These are phyloP conservation scores for Cerioporus squamosus DNA, from an alignment of 1,284 basidiomycete genomes.

Conservation along the genomic window DNA sequence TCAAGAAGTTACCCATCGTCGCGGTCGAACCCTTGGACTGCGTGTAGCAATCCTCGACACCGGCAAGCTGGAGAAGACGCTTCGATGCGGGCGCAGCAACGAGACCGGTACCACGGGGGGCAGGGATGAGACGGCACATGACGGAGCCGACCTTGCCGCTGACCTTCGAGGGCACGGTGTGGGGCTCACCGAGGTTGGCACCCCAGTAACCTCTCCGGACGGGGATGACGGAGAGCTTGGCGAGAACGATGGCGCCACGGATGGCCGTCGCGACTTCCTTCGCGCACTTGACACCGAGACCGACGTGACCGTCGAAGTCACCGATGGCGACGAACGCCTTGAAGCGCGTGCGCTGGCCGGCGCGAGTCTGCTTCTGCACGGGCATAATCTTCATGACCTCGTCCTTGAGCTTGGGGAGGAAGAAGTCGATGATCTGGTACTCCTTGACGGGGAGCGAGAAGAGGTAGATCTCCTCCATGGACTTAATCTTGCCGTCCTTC, in stretches of 20 bases:
- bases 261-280: constrained; percentile 99
- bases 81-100: constrained; percentile 98
- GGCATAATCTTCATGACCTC: constrained; percentile 99
- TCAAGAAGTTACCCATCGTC: constrained; percentile 99
- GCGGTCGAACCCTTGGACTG: constrained; percentile 98
- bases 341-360: constrained; percentile 99
- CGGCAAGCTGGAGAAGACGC: constrained; percentile 96
- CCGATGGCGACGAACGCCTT: constrained; percentile 99
- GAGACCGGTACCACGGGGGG: constrained; percentile 98
- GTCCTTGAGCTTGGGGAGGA: constrained; percentile 98
- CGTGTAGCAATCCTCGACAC: constrained; percentile 95
- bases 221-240: constrained; percentile 94
- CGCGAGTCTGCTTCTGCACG: constrained; percentile 99
- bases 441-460: constrained; percentile 99
- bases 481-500: constrained; percentile 99
- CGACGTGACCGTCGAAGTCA: constrained; percentile 98
- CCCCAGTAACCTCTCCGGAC: constrained; percentile 99
- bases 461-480: constrained; percentile 99
- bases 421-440: constrained; percentile 97
- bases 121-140: constrained; percentile 99
- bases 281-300: constrained; percentile 99
- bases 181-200: constrained; percentile 96
- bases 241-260: constrained; percentile 97
- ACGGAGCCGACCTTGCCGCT: constrained; percentile 99
- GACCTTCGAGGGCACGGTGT: constrained; percentile 99